These are phyloP conservation scores for Dictyostelium purpureum DNA, from an alignment of 78 protist species.

Conservation along the genomic window DNA sequence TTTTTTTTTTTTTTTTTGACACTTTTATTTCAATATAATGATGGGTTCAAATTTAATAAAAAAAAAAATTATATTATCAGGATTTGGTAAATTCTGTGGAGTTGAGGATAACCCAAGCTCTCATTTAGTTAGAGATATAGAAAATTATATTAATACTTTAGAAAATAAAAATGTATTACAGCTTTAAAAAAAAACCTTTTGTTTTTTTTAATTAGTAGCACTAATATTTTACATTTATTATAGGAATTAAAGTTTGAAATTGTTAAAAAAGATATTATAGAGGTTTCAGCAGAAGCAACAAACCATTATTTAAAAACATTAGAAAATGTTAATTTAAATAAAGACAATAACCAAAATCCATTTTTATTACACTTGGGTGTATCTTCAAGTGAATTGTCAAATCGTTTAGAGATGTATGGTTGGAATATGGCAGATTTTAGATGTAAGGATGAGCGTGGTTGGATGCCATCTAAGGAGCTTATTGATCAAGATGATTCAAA, in stretches of 20 bases:
- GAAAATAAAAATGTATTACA: neutral
- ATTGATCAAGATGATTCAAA: neutral
- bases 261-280: neutral
- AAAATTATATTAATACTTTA: neutral
- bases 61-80: neutral
- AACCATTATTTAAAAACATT: neutral
- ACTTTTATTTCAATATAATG: too few species aligned
- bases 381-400: neutral
- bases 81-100: neutral
- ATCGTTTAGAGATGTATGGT: neutral
- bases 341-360: neutral
- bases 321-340: too few species aligned
- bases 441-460: neutral
- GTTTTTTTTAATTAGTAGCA: neutral
- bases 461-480: neutral
- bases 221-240: neutral
- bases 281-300: neutral
- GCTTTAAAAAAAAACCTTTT: too few species aligned
- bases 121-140: neutral
- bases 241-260: constrained; percentile 13
- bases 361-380: neutral
- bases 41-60: too few species aligned
- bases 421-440: constrained; percentile 9
- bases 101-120: neutral
- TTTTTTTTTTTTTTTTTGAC: too few species aligned